Evolutionary conservation across 345 rosid genomes (phyloP).

Genomic region (Gossypium mustelinum): DNA sequence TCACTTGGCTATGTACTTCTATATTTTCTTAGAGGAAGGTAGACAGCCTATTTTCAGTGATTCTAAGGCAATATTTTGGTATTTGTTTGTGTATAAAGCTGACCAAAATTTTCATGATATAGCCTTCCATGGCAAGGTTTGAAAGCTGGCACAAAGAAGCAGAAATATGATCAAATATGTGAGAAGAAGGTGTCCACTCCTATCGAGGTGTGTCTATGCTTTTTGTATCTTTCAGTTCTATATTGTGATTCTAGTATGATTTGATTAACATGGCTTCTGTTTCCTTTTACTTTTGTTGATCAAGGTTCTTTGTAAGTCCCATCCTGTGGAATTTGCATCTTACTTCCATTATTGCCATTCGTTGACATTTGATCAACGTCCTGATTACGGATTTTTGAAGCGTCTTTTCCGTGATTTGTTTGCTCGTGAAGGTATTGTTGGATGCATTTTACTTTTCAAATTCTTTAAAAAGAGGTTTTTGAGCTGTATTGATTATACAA

Average conservation of each 20-base stretch:
- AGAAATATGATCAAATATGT: slow-evolving; percentile 80
- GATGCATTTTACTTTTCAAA: background rate
- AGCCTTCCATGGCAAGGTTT: slow-evolving; percentile 98
- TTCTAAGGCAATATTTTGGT: background rate
- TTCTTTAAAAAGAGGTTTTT: background rate
- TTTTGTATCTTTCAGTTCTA: background rate
- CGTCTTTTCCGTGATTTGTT: slow-evolving; percentile 76
- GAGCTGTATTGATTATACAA: background rate
- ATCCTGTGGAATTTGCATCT: slow-evolving; percentile 67
- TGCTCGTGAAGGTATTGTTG: slow-evolving; percentile 60
- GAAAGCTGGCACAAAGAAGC: slow-evolving; percentile 86
- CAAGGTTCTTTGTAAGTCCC: slow-evolving; percentile 74
- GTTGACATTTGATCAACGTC: slow-evolving; percentile 70
- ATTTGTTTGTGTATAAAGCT: background rate
- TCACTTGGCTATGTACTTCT: slow-evolving; percentile 75
- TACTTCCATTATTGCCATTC: slow-evolving; percentile 88
- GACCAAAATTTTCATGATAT: slow-evolving; percentile 19
- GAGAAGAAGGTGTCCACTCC: slow-evolving; percentile 92
- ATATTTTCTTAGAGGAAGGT: slow-evolving; percentile 93
- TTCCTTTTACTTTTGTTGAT: slow-evolving; percentile 4
- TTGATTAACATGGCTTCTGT: slow-evolving; percentile 3
- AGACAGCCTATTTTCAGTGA: background rate
- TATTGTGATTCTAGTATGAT: background rate
- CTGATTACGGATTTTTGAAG: slow-evolving; percentile 83
- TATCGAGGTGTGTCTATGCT: slow-evolving; percentile 55